Percentiles rank a stretch among this genome's conserved stretches.
Conservation (phyloP, 805 yeast genomes). For the Candida taoyuanica region DNA sequence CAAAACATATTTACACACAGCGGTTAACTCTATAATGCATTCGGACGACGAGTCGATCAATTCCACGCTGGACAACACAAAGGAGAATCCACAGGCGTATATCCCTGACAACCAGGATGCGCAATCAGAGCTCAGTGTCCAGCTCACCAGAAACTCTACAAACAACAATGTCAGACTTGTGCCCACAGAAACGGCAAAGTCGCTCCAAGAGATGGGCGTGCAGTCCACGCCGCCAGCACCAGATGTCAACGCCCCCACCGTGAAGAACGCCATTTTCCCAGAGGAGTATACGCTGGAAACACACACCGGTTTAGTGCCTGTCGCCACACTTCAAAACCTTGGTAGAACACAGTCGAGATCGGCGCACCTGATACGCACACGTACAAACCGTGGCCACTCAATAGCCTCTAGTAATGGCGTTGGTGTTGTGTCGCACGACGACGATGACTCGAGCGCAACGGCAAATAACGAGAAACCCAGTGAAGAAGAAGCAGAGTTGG, state of each 20-base stretch:
- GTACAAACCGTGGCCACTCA: slow-evolving; percentile 24
- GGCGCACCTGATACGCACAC: slow-evolving; percentile 32
- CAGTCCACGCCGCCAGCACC: slow-evolving; percentile 48
- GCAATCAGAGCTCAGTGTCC: slow-evolving; percentile 36
- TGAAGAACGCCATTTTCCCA: slow-evolving; percentile 74
- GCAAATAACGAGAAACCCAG: slow-evolving; percentile 27
- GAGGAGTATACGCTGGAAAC: slow-evolving; percentile 91
- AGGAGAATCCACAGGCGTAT: slow-evolving; percentile 34
- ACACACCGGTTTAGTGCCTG: slow-evolving; percentile 82
- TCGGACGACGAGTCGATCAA: slow-evolving; percentile 24
- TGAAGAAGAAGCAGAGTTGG: slow-evolving; percentile 34
- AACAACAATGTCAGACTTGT: slow-evolving; percentile 33
- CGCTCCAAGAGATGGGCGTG: slow-evolving; percentile 61
- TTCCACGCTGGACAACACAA: slow-evolving; percentile 12
- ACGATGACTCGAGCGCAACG: slow-evolving; percentile 27
- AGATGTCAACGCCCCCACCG: slow-evolving; percentile 53
- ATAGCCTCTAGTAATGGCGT: too few species aligned
- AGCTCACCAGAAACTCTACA: slow-evolving; percentile 19
- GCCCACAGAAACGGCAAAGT: slow-evolving; percentile 69
- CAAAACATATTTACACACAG: background rate
- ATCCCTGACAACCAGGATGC: slow-evolving; percentile 43
- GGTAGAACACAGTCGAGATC: slow-evolving; percentile 45
- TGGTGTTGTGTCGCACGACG: slow-evolving; percentile 14
- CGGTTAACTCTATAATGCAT: slow-evolving; percentile 5
- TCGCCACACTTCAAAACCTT: slow-evolving; percentile 58